Percentiles rank a stretch among this genome's conserved stretches.
Evolutionary conservation across 2,329 filamentous ascomycete species (phyloP).

Genomic region (Cercospora nicotianae): DNA sequence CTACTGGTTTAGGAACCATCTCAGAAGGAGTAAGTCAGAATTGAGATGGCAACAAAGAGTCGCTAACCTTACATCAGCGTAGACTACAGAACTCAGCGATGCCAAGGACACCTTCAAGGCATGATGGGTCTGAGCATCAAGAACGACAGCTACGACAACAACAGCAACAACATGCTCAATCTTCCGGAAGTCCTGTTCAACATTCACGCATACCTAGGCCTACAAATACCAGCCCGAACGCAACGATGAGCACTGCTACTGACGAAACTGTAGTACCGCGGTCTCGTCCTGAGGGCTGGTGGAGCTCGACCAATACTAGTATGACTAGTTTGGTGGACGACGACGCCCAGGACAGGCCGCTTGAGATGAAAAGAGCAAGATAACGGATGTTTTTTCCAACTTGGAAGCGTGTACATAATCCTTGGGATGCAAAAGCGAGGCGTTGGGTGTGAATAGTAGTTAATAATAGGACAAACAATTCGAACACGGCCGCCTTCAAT

Average conservation of each 20-base stretch:
- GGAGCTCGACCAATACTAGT: conserved; percentile 26
- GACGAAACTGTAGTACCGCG: conserved; percentile 25
- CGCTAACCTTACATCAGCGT: conserved; percentile 27
- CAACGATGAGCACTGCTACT: conserved; percentile 17
- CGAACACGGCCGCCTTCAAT: not conserved
- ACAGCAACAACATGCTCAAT: conserved; percentile 3
- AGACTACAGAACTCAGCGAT: conserved; percentile 14
- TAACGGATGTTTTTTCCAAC: not conserved
- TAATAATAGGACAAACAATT: not conserved
- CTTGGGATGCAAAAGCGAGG: not conserved
- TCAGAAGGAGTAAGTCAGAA: conserved; percentile 12
- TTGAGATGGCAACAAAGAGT: conserved; percentile 14
- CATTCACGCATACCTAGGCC: conserved; percentile 2
- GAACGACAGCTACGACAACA: conserved; percentile 12
- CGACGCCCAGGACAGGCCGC: not conserved
- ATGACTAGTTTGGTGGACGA: conserved; percentile 19
- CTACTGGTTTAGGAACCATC: conserved; percentile 20
- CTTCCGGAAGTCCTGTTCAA: conserved; percentile 2
- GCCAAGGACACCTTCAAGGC: not conserved
- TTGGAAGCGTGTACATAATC: not conserved
- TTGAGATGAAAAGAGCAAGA: conserved; percentile 4
- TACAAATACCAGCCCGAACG: conserved; percentile 6
- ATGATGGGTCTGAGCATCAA: not conserved
- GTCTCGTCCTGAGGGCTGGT: conserved; percentile 28
- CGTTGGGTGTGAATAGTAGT: not conserved